Evolutionary conservation across 2,329 filamentous ascomycete species (phyloP).

Genomic region (Sclerotiophoma versabilis): DNA sequence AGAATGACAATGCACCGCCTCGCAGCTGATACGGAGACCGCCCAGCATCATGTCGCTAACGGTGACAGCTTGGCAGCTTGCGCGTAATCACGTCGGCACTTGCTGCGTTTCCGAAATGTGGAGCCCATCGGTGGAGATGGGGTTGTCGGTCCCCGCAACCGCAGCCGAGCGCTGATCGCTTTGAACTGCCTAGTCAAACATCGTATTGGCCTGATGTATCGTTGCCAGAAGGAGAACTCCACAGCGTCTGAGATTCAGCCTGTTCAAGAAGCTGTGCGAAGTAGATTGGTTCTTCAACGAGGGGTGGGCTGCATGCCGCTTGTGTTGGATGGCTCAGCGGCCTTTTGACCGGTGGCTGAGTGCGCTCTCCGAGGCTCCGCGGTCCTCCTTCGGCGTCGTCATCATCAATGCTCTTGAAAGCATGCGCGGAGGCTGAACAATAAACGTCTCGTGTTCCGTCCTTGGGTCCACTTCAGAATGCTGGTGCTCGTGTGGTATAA

Average conservation of each 20-base stretch:
- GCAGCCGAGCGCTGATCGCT: constrained; percentile 18
- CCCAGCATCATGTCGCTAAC: constrained; percentile 4
- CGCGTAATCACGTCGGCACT: constrained; percentile 17
- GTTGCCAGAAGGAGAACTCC: background rate
- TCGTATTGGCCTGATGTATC: background rate
- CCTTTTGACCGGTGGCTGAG: background rate
- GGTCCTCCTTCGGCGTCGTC: background rate
- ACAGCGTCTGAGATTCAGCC: background rate
- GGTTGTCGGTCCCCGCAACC: constrained; percentile 6
- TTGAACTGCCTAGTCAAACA: constrained; percentile 12
- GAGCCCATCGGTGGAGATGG: constrained; percentile 6
- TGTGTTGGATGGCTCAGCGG: background rate
- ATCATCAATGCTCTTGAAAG: background rate
- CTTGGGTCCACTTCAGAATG: background rate
- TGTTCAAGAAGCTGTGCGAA: background rate
- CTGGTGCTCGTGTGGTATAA: background rate
- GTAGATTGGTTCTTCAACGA: background rate
- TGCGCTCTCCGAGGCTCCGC: background rate
- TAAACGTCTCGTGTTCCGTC: background rate
- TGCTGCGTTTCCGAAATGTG: constrained; percentile 24
- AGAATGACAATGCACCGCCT: constrained; percentile 1
- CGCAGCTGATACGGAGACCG: constrained; percentile 6
- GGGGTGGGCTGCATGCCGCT: background rate
- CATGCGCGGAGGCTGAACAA: no score
- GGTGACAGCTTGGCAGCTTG: constrained; percentile 23